These are phyloP conservation scores for Monilinia vaccinii-corymbosi DNA, from an alignment of 2,329 filamentous ascomycete genomes.

Conservation along the genomic window DNA sequence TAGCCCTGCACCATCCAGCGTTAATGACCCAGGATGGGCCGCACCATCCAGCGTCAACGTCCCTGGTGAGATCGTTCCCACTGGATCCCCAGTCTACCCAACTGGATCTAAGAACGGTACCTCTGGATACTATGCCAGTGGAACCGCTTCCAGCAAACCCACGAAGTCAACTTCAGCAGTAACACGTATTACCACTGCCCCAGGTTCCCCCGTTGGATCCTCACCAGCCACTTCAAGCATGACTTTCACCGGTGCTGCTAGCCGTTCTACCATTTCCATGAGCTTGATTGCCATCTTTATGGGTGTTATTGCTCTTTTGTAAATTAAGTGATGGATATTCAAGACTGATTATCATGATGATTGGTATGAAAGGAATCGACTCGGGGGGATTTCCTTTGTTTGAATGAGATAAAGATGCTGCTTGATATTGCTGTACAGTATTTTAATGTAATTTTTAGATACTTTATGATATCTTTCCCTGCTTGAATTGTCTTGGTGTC, in stretches of 20 bases:
- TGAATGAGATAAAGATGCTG: neutral
- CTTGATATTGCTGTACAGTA: neutral
- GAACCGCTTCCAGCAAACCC: neutral
- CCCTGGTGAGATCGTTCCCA: neutral
- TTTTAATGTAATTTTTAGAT: neutral
- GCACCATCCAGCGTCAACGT: neutral
- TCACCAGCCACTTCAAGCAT: neutral
- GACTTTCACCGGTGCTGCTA: neutral
- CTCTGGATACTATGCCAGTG: neutral
- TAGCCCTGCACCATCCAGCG: neutral
- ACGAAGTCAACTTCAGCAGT: neutral
- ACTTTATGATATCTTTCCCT: neutral
- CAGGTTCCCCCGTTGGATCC: neutral
- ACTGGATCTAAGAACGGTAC: neutral
- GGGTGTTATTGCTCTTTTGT: conserved; percentile 3
- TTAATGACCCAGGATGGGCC: neutral
- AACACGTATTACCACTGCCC: neutral
- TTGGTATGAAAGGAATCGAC: neutral
- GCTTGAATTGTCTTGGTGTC: no score
- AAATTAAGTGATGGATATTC: neutral
- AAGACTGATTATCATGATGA: neutral
- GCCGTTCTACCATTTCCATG: neutral
- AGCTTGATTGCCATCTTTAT: neutral
- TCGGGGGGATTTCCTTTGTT: neutral
- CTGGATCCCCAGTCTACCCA: neutral